Evolutionary conservation across 2,329 filamentous ascomycete genomes (phyloP), one percentile per base, ranked within the genome.

Genomic region (Aureobasidium vineae): DNA sequence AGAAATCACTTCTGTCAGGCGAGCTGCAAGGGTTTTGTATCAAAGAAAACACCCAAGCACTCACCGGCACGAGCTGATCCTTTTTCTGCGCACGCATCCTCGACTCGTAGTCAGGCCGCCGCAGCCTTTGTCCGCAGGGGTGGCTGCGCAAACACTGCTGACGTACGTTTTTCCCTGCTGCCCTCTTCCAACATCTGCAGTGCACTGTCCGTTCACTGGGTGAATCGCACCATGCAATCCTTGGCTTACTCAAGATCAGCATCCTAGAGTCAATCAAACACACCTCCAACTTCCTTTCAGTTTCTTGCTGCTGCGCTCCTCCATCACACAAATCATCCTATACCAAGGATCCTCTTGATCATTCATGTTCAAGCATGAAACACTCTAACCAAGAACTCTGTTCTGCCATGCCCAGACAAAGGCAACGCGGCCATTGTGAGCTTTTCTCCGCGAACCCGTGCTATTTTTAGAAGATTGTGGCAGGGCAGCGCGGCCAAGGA

Each of bases 71-170:
- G 38, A 21, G 41, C 28, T 36, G 28, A 61, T 47, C 41, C 31
- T 36, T n/a, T 60, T 31, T n/a, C 33, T 36, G 33, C 21, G 41
- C 47, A 16, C 40, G 26, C 41, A 47, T 47, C 56, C 57, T 61
- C 5, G 57, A 61, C 57, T 61, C 41, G 57, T 49, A 47, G 57
- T 61, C 57, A 61, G 41, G 41, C 41, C 19, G 57, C 57, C 57
- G 57, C 57, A 61, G 57, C 41, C 28, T 49, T 52, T 49, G 57
- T 59, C 41, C 26, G 56, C 56, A 45, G 56, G 56, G 38, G 56
- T 59, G 40, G 56, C 57, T 61, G 41, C 43, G 57, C 57, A 59
- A 59, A 45, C 54, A 59, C 41, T 49, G 57, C 57, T 61, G 57
- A 61, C 57, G 57, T 61, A 61, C 57, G 11, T 61, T 49, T 61